Evolutionary conservation across 2,329 filamentous ascomycete species (phyloP), one percentile per base, ranked within the genome.

Genomic region (Aspergillus sp.): DNA sequence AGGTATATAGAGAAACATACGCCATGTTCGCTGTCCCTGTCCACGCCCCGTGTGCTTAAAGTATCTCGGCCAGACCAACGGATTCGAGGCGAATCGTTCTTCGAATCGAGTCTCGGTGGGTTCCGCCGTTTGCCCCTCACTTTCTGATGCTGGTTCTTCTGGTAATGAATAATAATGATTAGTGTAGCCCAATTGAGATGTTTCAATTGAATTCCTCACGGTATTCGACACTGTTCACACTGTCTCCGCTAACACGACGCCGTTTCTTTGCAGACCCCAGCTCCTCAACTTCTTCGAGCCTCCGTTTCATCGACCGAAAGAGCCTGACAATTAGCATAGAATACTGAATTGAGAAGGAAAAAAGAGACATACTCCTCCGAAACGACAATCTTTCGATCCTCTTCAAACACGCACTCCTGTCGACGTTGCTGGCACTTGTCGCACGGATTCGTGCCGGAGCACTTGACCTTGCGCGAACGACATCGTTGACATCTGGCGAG

Each of bases 341-440:
- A 32, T 32, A 32, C 2, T 9, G 4, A 32, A n/a, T 9, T 39
- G 34, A 29, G 27, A 32, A 45, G 7, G 26, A 12, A 30, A 27
- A 9, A 42, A 12, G 37, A 12, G 42, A 49, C 52, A 35, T 53
- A 70, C 69, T 65, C 67, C 56, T 65, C 60, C 7, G 69, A 71
- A 2, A 73, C 69, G 6, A 72, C 53, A 26, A 74, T 61, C 45
- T 73, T 72, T 30, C 70, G 65, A 32, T 71, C 67, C 32, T 64
- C 60, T 37, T 69, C 64, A 37, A 69, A 69, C 19, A 56, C 57
- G 44, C 67, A 69, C 5, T 56, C 47, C 8, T 64, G 58, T n/a
- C 56, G 59, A 35, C 66, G 58, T 43, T 64, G 62, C 28, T 50
- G 59, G 48, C 67, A 70, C 19, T 62, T 60, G 37, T 64, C 60